These are phyloP conservation scores for Thalassiosira livingstoniorum DNA, from an alignment of 352 stramenopile species.

Conservation along the genomic window DNA sequence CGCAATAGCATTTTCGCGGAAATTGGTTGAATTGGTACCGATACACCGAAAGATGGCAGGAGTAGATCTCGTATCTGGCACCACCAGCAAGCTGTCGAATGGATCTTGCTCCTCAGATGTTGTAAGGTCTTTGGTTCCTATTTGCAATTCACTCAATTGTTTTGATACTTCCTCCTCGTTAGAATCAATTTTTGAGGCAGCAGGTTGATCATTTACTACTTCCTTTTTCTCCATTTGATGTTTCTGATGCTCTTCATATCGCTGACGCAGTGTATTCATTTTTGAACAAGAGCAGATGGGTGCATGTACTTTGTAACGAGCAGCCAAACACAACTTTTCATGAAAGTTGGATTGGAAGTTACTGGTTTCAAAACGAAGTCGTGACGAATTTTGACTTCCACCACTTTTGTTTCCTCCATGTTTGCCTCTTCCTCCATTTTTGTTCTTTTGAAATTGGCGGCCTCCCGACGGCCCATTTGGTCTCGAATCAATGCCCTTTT, in stretches of 20 bases:
- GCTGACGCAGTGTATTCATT: conserved; percentile 22
- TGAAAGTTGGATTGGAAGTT: conserved; percentile 43
- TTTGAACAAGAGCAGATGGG: conserved; percentile 50
- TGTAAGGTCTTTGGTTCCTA: conserved; percentile 2
- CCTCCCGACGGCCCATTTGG: not conserved
- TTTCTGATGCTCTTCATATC: conserved; percentile 7
- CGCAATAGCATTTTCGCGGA: conserved; percentile 29
- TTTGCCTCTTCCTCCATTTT: no score
- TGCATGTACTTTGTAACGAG: conserved; percentile 58
- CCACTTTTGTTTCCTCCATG: no score
- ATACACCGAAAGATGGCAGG: conserved; percentile 40
- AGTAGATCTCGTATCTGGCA: conserved; percentile 61
- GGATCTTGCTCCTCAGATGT: not conserved
- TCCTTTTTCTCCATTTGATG: not conserved
- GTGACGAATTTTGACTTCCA: not conserved
- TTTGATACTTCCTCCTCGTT: conserved; percentile 19
- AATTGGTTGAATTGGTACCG: conserved; percentile 25
- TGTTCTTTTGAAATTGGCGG: not conserved
- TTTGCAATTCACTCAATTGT: conserved; percentile 16
- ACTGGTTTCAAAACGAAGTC: conserved; percentile 1
- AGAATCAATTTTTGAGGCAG: not conserved
- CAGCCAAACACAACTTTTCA: conserved; percentile 23
- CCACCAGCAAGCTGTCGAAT: conserved; percentile 60
- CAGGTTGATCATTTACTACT: not conserved
- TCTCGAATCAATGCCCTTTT: not conserved